Percentiles rank a stretch among this genome's conserved stretches.
Conservation (phyloP, 176 grass and related monocot species). For the Aechmea fasciata region DNA sequence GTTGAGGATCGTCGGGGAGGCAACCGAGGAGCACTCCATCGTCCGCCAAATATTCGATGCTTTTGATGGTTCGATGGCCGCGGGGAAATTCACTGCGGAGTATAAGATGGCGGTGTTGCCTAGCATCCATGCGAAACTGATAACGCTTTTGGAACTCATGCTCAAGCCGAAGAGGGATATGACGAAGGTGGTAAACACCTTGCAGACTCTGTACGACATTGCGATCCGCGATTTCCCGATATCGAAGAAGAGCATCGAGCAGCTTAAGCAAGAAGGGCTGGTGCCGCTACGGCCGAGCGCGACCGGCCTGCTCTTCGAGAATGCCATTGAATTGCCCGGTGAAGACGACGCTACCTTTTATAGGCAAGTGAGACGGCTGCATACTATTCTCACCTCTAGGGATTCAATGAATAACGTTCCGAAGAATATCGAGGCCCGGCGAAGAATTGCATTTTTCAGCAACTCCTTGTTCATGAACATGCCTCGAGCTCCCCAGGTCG, state of each 20-base stretch:
- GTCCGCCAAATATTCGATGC: constrained; percentile 47
- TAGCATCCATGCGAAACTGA: constrained; percentile 57
- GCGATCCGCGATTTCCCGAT: constrained; percentile 65
- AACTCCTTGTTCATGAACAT: constrained; percentile 99
- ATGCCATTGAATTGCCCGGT: constrained; percentile 44
- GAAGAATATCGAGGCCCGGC: constrained; percentile 71
- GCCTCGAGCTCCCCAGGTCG: constrained; percentile 77
- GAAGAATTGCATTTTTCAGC: constrained; percentile 94
- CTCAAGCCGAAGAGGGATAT: constrained; percentile 52
- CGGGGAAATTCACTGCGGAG: constrained; percentile 42
- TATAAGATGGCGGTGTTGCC: constrained; percentile 48
- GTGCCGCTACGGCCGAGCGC: constrained; percentile 27
- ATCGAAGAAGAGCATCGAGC: constrained; percentile 41
- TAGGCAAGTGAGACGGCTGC: constrained; percentile 72
- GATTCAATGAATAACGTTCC: constrained; percentile 89
- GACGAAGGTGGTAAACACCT: constrained; percentile 66
- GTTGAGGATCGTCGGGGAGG: constrained; percentile 48
- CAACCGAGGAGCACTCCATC: constrained; percentile 51
- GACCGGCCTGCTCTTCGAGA: constrained; percentile 64
- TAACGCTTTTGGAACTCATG: constrained; percentile 53
- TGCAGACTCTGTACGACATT: constrained; percentile 82
- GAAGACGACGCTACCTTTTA: constrained; percentile 54
- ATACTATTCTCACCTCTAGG: constrained; percentile 80
- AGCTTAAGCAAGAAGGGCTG: constrained; percentile 45
- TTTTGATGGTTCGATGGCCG: constrained; percentile 39